Evolutionary conservation across 768 basidiomycete species (phyloP).

Genomic region (Kondoa subrosea): DNA sequence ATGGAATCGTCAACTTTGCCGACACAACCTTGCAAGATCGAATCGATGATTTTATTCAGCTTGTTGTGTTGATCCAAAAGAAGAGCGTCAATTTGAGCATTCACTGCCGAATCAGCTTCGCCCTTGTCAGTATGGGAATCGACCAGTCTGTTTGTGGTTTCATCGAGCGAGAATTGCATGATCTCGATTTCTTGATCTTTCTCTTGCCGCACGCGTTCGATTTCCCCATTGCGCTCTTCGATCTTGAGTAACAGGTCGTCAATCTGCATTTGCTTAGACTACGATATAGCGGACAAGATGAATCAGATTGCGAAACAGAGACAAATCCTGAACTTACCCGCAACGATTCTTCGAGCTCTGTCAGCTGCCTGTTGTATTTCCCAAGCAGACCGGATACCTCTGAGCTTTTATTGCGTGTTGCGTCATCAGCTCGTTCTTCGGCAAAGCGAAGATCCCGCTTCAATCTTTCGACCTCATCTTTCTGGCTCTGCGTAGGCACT

Average conservation of each 20-base stretch:
- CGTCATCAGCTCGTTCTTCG: conserved; percentile 94
- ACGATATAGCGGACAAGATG: not conserved
- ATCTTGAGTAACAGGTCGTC: conserved; percentile 75
- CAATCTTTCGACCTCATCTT: conserved; percentile 81
- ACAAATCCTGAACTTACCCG: conserved; percentile 41
- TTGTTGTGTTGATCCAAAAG: conserved; percentile 96
- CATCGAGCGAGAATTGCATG: conserved; percentile 87
- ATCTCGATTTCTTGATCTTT: conserved; percentile 95
- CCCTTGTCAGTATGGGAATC: conserved; percentile 74
- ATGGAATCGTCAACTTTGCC: conserved; percentile 94
- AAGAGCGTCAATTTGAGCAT: conserved; percentile 91
- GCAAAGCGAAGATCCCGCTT: conserved; percentile 85
- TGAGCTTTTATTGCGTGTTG: conserved; percentile 72
- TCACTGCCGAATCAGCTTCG: conserved; percentile 70
- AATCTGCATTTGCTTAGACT: conserved; percentile 93
- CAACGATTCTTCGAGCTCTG: conserved; percentile 89
- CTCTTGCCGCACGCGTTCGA: conserved; percentile 74
- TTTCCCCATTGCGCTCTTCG: conserved; percentile 52
- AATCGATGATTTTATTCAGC: conserved; percentile 94
- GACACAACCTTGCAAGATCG: conserved; percentile 86
- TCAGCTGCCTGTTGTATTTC: conserved; percentile 90
- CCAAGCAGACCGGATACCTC: conserved; percentile 73
- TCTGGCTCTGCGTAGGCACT: conserved; percentile 46
- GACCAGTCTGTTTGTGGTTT: conserved; percentile 67
- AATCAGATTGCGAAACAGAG: not conserved